Percentiles rank a stretch among this genome's conserved stretches.
Conservation (phyloP, 2,329 filamentous ascomycete genomes). For the Monilinia vaccinii-corymbosi region DNA sequence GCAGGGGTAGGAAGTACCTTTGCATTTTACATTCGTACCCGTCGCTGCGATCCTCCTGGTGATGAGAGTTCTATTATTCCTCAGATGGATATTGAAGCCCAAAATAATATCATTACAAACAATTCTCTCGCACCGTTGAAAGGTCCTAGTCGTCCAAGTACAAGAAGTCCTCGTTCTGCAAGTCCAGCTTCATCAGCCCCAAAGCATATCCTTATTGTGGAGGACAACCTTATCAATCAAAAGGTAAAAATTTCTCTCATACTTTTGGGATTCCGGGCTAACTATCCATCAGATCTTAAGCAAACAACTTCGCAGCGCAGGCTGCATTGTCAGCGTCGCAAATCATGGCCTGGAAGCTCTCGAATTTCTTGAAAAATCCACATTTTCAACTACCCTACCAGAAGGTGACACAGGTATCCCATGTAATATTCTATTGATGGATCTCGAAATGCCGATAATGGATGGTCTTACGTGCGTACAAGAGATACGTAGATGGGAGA, state of each 20-base stretch:
- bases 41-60: slow-evolving; percentile 11
- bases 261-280: neutral
- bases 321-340: slow-evolving; percentile 36
- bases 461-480: slow-evolving; percentile 59
- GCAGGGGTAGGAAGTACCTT: slow-evolving; percentile 65
- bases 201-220: slow-evolving; percentile 41
- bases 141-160: neutral
- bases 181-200: slow-evolving; percentile 3
- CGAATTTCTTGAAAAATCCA: slow-evolving; percentile 27
- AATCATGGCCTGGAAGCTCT: slow-evolving; percentile 49
- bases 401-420: slow-evolving; percentile 24
- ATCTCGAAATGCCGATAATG: slow-evolving; percentile 68
- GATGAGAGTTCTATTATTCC: neutral
- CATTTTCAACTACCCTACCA: slow-evolving; percentile 19
- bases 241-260: neutral
- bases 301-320: slow-evolving; percentile 40
- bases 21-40: slow-evolving; percentile 55
- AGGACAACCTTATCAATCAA: slow-evolving; percentile 50
- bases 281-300: slow-evolving; percentile 39
- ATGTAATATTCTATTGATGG: slow-evolving; percentile 59
- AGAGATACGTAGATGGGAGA: slow-evolving; percentile 50
- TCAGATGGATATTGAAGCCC: slow-evolving; percentile 2
- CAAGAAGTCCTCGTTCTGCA: neutral
- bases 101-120: neutral
- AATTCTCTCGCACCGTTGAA: slow-evolving; percentile 4